Evolutionary conservation across 1,139 yeast species (phyloP).

Genomic region (Yamadazyma diospyri): DNA sequence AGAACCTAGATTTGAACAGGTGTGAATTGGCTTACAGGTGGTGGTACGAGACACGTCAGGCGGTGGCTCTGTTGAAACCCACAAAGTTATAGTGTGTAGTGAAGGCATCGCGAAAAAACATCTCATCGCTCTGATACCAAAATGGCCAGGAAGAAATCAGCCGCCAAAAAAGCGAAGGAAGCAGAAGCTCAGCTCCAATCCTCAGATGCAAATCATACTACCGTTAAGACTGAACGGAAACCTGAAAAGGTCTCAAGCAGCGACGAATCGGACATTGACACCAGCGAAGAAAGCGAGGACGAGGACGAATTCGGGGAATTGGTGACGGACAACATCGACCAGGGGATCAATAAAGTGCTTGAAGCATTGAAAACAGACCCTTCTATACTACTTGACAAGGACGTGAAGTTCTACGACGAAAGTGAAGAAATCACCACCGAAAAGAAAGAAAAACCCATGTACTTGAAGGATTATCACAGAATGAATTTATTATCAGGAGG

Average conservation of each 20-base stretch:
- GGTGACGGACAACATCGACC: constrained; percentile 80
- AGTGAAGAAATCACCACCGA: constrained; percentile 15
- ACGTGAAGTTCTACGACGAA: constrained; percentile 66
- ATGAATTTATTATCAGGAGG: constrained; percentile 67
- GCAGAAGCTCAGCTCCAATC: constrained; percentile 24
- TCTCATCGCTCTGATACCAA: constrained; percentile 14
- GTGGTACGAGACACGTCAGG: constrained; percentile 45
- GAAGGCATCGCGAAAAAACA: constrained; percentile 4
- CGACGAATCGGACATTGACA: constrained; percentile 21
- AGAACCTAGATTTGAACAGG: constrained; percentile 54
- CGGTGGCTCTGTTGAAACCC: constrained; percentile 1
- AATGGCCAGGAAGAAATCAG: constrained; percentile 92
- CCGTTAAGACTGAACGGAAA: constrained; percentile 15
- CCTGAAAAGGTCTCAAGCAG: constrained; percentile 4
- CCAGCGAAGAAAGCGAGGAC: constrained; percentile 53
- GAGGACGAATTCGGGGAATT: constrained; percentile 94
- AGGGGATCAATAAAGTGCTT: constrained; percentile 71
- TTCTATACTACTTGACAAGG: constrained; percentile 57
- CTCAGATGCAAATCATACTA: too few relatives aligned
- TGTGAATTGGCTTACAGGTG: constrained; percentile 62
- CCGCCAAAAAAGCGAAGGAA: constrained; percentile 72
- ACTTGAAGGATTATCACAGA: constrained; percentile 89
- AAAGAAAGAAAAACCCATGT: constrained; percentile 71
- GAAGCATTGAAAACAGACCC: constrained; percentile 68
- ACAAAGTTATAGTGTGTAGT: constrained; percentile 1